Evolutionary conservation across 78 protist genomes (phyloP).

Genomic region (Dictyostelium purpureum): DNA sequence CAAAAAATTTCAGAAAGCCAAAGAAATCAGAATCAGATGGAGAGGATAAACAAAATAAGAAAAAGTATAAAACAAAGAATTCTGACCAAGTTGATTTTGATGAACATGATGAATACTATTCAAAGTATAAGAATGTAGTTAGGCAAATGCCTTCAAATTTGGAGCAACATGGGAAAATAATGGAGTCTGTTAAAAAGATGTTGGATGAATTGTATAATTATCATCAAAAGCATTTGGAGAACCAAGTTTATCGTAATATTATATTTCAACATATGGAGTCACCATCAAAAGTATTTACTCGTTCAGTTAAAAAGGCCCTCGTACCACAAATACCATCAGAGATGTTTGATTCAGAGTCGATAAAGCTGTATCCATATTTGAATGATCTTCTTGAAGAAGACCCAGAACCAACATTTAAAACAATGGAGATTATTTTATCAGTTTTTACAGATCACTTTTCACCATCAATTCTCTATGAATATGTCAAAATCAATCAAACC

Average conservation of each 20-base stretch:
- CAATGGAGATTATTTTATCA: slow-evolving; percentile 46
- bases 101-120: neutral
- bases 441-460: slow-evolving; percentile 9
- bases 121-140: neutral
- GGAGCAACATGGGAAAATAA: neutral
- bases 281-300: slow-evolving; percentile 46
- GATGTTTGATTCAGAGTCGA: slow-evolving; percentile 4
- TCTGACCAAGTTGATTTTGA: neutral
- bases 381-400: slow-evolving; percentile 37
- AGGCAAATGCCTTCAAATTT: neutral
- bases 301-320: slow-evolving; percentile 17
- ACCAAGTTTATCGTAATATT: neutral
- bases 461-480: neutral
- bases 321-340: slow-evolving; percentile 1
- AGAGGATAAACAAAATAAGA: neutral
- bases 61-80: neutral
- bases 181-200: slow-evolving; percentile 1
- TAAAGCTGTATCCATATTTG: slow-evolving; percentile 36
- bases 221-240: slow-evolving; percentile 36
- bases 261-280: slow-evolving; percentile 45
- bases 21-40: neutral
- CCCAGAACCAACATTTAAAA: slow-evolving; percentile 13
- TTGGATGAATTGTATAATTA: slow-evolving; percentile 30
- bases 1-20: neutral
- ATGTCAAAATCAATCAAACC: neutral